These are phyloP conservation scores for Nakazawaea laoshanensis DNA, from an alignment of 805 yeast genomes.

Conservation along the genomic window DNA sequence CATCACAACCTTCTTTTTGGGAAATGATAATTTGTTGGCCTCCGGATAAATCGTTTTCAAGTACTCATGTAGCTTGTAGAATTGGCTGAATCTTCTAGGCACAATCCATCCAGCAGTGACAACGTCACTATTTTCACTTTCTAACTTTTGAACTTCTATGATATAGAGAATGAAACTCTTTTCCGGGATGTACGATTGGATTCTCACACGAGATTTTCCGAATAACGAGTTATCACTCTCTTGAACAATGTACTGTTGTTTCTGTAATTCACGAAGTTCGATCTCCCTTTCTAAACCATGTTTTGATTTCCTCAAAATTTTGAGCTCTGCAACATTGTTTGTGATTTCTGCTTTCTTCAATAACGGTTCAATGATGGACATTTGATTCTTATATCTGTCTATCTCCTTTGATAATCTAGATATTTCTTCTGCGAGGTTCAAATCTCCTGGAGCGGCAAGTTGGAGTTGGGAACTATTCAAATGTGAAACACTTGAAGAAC, in stretches of 20 bases:
- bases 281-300: constrained; percentile 63
- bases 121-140: constrained; percentile 20
- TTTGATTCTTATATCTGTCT: constrained; percentile 50
- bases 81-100: constrained; percentile 85
- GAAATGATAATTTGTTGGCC: constrained; percentile 41
- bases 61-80: constrained; percentile 61
- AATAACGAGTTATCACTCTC: constrained; percentile 73
- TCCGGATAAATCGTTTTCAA: constrained; percentile 43
- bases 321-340: constrained; percentile 61
- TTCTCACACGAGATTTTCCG: constrained; percentile 50
- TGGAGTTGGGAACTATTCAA: constrained; percentile 21
- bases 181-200: constrained; percentile 42
- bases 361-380: constrained; percentile 56
- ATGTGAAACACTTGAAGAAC: neutral
- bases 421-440: constrained; percentile 61
- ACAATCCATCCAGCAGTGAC: constrained; percentile 78
- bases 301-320: constrained; percentile 60
- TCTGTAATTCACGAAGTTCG: constrained; percentile 62
- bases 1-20: constrained; percentile 59
- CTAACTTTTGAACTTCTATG: constrained; percentile 60
- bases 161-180: constrained; percentile 63
- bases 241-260: constrained; percentile 76
- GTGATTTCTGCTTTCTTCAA: constrained; percentile 79
- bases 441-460: constrained; percentile 62
- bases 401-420: constrained; percentile 48